phyloP scores from a whole-genome alignment of 495 filamentous ascomycete species.

The Rusavskia elegans region DNA sequence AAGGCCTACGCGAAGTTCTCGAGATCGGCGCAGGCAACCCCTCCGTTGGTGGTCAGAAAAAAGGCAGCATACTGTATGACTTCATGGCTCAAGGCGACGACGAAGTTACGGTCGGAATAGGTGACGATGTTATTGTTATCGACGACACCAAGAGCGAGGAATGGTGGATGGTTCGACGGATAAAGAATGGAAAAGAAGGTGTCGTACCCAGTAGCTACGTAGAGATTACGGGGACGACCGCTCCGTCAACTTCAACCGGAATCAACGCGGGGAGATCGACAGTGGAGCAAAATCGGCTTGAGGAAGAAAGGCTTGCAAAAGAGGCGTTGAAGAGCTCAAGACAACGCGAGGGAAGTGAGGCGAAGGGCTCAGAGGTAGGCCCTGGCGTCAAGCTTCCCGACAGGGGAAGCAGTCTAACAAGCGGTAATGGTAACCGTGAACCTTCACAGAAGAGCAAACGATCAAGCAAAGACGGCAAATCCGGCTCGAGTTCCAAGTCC shows the following conservation, averaged over 20 bases:
- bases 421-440: constrained; percentile 40
- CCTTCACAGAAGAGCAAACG: constrained; percentile 53
- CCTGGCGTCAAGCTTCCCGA: constrained; percentile 53
- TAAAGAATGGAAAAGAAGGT: constrained; percentile 88
- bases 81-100: constrained; percentile 94
- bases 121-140: constrained; percentile 79
- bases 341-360: constrained; percentile 37
- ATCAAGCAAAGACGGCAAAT: constrained; percentile 40
- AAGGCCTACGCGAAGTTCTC: constrained; percentile 75
- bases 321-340: constrained; percentile 49
- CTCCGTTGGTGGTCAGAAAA: constrained; percentile 49
- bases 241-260: constrained; percentile 29
- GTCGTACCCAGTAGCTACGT: constrained; percentile 97
- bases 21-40: constrained; percentile 41
- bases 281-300: constrained; percentile 67
- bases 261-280: constrained; percentile 53
- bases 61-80: constrained; percentile 76
- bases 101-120: constrained; percentile 81
- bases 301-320: constrained; percentile 67
- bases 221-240: constrained; percentile 55
- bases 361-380: constrained; percentile 56
- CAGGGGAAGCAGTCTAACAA: constrained; percentile 48
- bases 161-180: constrained; percentile 89
- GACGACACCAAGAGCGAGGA: constrained; percentile 89
- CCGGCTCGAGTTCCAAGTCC: constrained; percentile 34